Evolutionary conservation across 2,329 filamentous ascomycete species (phyloP).

Genomic region (Aspergillus luchuensis): DNA sequence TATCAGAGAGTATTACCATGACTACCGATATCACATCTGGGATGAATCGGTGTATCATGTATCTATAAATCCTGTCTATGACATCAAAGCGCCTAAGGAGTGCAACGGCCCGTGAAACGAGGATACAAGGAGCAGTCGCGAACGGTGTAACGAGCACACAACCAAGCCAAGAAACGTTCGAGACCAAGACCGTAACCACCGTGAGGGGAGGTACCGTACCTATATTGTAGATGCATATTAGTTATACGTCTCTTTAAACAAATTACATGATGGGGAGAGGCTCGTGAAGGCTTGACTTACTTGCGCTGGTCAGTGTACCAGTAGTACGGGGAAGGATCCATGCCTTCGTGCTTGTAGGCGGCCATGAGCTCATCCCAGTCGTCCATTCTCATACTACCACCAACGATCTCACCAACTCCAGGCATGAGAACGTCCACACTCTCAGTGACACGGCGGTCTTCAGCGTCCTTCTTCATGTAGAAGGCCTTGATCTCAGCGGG

Average conservation of each 20-base stretch:
- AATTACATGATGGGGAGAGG: neutral
- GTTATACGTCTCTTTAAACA: neutral
- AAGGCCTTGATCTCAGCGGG: constrained; percentile 97
- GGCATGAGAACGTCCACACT: constrained; percentile 88
- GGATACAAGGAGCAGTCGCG: constrained; percentile 59
- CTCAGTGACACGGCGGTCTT: constrained; percentile 84
- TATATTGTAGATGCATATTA: constrained; percentile 35
- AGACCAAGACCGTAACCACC: constrained; percentile 91
- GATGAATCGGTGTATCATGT: neutral
- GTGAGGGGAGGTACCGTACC: constrained; percentile 88
- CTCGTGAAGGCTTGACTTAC: constrained; percentile 55
- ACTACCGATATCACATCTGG: neutral
- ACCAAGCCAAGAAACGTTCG: constrained; percentile 74
- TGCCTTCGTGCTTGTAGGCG: constrained; percentile 83
- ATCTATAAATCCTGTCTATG: constrained; percentile 11
- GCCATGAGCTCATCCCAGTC: constrained; percentile 85
- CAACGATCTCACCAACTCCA: constrained; percentile 94
- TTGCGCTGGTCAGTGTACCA: constrained; percentile 99
- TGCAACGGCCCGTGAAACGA: constrained; percentile 54
- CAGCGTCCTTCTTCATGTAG: constrained; percentile 91
- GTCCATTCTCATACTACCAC: constrained; percentile 94
- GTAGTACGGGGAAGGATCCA: constrained; percentile 84
- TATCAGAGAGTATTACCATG: neutral
- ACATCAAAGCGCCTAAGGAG: constrained; percentile 38
- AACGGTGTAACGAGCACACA: constrained; percentile 67